Evolutionary conservation across 768 basidiomycete genomes (phyloP), one percentile per base, ranked within the genome.

Genomic region (Podaxis sp.): DNA sequence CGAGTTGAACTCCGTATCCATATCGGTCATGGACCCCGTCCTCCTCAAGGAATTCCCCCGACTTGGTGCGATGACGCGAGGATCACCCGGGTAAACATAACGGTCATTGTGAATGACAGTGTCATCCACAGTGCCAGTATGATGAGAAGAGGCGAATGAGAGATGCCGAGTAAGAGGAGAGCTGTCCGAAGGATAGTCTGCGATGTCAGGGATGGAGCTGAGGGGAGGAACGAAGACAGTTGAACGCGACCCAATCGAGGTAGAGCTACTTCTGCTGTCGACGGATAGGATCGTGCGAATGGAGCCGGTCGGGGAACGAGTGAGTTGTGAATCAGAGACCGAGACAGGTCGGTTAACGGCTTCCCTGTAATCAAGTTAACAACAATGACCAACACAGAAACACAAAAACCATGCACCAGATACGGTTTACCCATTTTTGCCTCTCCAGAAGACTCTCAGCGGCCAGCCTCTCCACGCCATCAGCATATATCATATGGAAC

Each of bases 391-490:
- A 11, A 27, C 32, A 55, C 16, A 63, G 44, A 62, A 59, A 21
- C 52, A 38, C 16, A 44, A n/a, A 44, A 65, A 63, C 27, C 1
- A 76, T 85, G 51, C 67, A 93, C 95, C 91, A 94, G 57, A 97
- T 82, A 4, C 92, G 84, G 67, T 90, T 91, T 11, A 95, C 93
- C 95, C 95, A 97, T 71, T 89, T 85, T 55, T 93, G 88, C 65
- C 94, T 79, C 70, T 95, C 91, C 61, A 90, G 72, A 5, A 93
- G 81, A 64, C 91, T 94, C 69, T 95, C 94, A n/a, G 91, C 88
- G 4, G 88, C 94, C 25, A 97, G 70, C 6, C 95, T 75, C 70
- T 97, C 95, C 1, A 94, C 86, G 1, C 95, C 94, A 70, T 97
- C 95, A 10, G 83, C 81, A 69, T 97, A 97, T 37, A 94, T 69